A percentile compares a stretch with the other conserved stretches of the same genome.
Conservation (phyloP, 345 rosid species). For the Lepidium africanum region DNA sequence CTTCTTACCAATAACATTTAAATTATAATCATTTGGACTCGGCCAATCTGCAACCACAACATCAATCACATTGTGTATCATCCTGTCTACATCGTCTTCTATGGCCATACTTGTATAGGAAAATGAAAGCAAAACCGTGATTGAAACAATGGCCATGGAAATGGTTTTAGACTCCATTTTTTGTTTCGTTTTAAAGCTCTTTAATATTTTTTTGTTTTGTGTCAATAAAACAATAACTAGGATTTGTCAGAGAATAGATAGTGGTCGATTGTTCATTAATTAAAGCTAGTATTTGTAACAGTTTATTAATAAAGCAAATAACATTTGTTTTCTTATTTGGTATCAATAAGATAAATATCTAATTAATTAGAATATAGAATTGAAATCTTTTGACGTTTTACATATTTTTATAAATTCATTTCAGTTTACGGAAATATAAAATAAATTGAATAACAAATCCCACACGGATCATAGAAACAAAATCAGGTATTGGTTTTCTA, state of each 20-base stretch:
- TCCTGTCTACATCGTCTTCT: not conserved
- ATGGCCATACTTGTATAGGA: not conserved
- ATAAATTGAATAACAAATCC: no score
- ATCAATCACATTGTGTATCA: not conserved
- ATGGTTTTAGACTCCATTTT: not conserved
- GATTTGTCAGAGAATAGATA: not conserved
- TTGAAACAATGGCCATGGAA: not conserved
- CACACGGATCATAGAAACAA: no score
- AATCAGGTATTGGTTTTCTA: no score
- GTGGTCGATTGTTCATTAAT: not conserved
- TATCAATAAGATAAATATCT: not conserved
- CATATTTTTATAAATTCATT: no score
- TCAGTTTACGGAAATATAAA: no score
- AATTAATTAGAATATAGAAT: no score
- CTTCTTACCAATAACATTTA: not conserved
- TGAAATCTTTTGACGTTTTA: no score
- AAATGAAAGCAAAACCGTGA: not conserved
- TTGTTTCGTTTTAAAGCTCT: not conserved
- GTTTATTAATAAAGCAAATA: not conserved
- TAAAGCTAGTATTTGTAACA: not conserved
- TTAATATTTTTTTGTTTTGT: not conserved
- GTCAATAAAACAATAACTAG: not conserved
- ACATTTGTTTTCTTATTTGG: not conserved
- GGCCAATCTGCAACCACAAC: not conserved
- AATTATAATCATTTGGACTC: not conserved